A percentile compares a stretch with the other conserved stretches of the same genome.
Conservation (phyloP, 140 eudicot species). For the Artemisia princeps region DNA sequence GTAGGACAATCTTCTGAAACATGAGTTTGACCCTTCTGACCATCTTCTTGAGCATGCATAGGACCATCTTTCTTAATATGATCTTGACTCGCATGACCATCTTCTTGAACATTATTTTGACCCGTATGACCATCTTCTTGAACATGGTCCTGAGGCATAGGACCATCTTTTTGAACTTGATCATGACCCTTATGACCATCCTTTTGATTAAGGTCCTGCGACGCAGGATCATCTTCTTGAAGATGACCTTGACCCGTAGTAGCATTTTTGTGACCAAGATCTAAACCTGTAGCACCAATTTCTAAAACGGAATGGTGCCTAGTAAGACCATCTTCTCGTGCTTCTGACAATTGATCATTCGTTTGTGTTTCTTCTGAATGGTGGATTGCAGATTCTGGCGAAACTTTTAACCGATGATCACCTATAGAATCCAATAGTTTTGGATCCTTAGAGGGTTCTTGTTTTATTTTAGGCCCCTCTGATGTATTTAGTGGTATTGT, state of each 20-base stretch:
- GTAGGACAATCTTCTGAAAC: not conserved
- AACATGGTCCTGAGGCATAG: not conserved
- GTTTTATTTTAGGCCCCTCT: not conserved
- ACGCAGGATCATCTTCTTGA: not conserved
- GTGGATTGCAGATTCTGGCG: constrained; percentile 14
- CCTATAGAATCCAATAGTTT: constrained; percentile 20
- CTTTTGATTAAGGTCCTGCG: not conserved
- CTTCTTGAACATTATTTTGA: not conserved
- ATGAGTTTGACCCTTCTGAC: not conserved
- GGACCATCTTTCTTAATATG: constrained; percentile 1
- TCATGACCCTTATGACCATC: constrained; percentile 13
- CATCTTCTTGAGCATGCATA: not conserved
- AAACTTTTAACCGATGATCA: constrained; percentile 21
- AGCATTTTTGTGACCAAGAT: not conserved
- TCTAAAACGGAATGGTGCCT: not conserved
- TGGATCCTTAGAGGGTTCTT: constrained; percentile 21
- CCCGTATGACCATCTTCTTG: not conserved
- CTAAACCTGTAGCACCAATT: not conserved
- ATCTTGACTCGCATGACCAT: not conserved
- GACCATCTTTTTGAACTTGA: not conserved
- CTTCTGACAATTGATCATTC: constrained; percentile 10
- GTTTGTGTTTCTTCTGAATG: constrained; percentile 21
- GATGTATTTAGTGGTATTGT: constrained; percentile 20
- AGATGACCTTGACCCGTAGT: not conserved
- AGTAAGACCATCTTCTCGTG: constrained; percentile 5